phyloP scores from a whole-genome alignment of 306 rosid species.

The Acacia melanoxylon region DNA sequence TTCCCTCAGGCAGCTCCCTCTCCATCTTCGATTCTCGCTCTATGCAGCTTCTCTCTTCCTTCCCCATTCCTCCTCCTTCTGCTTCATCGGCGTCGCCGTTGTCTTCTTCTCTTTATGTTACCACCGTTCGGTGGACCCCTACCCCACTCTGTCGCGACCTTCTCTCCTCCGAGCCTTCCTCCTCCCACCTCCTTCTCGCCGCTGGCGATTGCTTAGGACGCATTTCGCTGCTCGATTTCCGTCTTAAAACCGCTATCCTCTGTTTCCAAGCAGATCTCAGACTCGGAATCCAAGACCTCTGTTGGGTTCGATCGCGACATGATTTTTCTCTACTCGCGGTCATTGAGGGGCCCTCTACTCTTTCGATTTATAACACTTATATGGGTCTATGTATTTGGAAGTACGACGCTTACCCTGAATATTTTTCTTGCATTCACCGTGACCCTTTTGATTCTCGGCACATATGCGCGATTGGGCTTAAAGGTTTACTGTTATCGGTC shows the following conservation, averaged over 20 bases:
- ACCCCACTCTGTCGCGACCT: slow-evolving; percentile 78
- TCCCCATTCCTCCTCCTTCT: slow-evolving; percentile 78
- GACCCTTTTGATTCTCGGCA: slow-evolving; percentile 95
- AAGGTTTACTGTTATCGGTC: slow-evolving; percentile 72
- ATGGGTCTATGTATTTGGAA: slow-evolving; percentile 84
- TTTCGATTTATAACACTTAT: slow-evolving; percentile 61
- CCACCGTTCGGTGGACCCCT: slow-evolving; percentile 89
- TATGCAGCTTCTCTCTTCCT: slow-evolving; percentile 70
- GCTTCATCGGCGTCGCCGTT: slow-evolving; percentile 34
- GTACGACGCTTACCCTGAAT: slow-evolving; percentile 79
- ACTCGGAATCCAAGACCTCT: slow-evolving; percentile 75
- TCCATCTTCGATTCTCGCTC: slow-evolving; percentile 81
- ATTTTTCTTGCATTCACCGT: slow-evolving; percentile 73
- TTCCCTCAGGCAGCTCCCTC: slow-evolving; percentile 84
- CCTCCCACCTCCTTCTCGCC: slow-evolving; percentile 87
- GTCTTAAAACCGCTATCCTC: slow-evolving; percentile 54
- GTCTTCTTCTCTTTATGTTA: slow-evolving; percentile 41
- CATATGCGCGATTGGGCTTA: slow-evolving; percentile 75
- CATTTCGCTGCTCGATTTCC: slow-evolving; percentile 78
- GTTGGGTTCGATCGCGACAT: slow-evolving; percentile 83
- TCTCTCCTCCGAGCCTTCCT: slow-evolving; percentile 78
- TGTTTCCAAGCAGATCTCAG: slow-evolving; percentile 75
- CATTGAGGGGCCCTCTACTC: slow-evolving; percentile 66
- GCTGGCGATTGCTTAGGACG: slow-evolving; percentile 93
- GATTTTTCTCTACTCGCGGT: slow-evolving; percentile 70